phyloP scores from a whole-genome alignment of 352 stramenopile genomes.

The Globisporangium mamillatum region DNA sequence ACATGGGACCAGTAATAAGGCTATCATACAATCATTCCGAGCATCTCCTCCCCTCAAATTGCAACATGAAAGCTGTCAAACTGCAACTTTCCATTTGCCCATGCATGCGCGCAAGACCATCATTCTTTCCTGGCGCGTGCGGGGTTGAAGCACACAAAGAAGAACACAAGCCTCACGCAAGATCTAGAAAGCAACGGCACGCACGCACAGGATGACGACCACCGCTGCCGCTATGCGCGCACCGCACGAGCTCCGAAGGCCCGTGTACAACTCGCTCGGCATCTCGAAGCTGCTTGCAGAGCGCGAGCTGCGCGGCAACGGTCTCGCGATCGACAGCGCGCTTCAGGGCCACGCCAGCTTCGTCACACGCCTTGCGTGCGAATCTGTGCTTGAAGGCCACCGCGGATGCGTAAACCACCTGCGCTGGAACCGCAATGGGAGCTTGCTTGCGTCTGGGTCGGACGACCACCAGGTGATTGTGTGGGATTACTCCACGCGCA shows the following conservation, averaged over 20 bases:
- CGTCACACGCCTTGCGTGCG: slow-evolving; percentile 53
- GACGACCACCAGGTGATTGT: slow-evolving; percentile 80
- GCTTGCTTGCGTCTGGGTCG: slow-evolving; percentile 71
- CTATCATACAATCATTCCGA: not conserved
- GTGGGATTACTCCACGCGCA: slow-evolving; percentile 71
- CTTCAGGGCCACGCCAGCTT: slow-evolving; percentile 59
- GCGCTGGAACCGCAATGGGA: slow-evolving; percentile 72
- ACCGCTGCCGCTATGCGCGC: not conserved
- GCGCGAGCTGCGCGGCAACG: slow-evolving; percentile 52
- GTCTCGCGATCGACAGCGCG: slow-evolving; percentile 35
- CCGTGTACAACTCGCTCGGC: slow-evolving; percentile 7
- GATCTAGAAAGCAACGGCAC: not conserved
- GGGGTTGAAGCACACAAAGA: not conserved
- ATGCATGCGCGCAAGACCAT: not conserved
- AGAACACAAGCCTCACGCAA: not conserved
- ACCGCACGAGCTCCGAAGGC: not conserved
- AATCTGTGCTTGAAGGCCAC: slow-evolving; percentile 55
- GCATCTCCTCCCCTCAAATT: not conserved
- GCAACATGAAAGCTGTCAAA: not conserved
- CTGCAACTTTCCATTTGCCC: not conserved
- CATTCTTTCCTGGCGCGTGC: not conserved
- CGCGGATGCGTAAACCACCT: slow-evolving; percentile 85
- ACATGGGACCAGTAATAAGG: slow-evolving; percentile 5
- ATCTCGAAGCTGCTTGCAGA: slow-evolving; percentile 46
- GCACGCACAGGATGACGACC: not conserved